Base-by-base conservation (phyloP, 495 filamentous ascomycete genomes). In the Xylaria nigripes region DNA sequence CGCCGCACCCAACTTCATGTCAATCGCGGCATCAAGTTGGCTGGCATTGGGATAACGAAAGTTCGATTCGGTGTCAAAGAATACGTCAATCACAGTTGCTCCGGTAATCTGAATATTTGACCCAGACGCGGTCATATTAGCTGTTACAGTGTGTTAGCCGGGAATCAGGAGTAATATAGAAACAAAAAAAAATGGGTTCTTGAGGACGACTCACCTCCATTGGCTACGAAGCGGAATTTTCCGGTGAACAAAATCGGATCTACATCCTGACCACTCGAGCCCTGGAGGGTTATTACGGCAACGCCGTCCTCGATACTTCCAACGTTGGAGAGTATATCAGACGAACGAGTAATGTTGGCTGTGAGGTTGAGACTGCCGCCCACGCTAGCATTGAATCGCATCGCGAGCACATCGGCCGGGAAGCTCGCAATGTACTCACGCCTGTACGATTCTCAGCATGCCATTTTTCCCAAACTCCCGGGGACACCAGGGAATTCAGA, bases 391-490 rank as follows among this genome's bases (percentile, higher is more conserved):
- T 57, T 19, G 75, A 50, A 18, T 62, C 65, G 18, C 73, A 59
- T 3, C 65, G 70, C 18, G 74, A 45, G 18, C 15, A 72, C 68
- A 48, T 64, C 56, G 40, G 72, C 69, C 0, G 70, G 68, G 45
- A 72, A 55, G 47, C 72, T 76, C 13, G 61, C 58, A 22, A 77
- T 51, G 29, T 65, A 59, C 53, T 76, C 66, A 30, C 54, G 54
- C 16, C 47, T 49, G 15, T 12, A 8, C 1, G 18, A 38, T 6
- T 40, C 24, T 49, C 12, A 49, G 47, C 32, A 24, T 40, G 12
- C 21, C 25, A 4, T 40, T 18, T 49, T 13, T 24, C 30, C 24
- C 18, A 7, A 25, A 25, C 6, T 49, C 25, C 21, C 15, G 2
- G 10, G 15, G 25, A 2, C 40, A 21, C 21, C 15, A 1, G 10